Percentiles rank a stretch among this genome's conserved stretches.
These are phyloP conservation scores for Apophysomyces sp. DNA, from an alignment of 371 early-diverging fungal species.

Conservation along the genomic window DNA sequence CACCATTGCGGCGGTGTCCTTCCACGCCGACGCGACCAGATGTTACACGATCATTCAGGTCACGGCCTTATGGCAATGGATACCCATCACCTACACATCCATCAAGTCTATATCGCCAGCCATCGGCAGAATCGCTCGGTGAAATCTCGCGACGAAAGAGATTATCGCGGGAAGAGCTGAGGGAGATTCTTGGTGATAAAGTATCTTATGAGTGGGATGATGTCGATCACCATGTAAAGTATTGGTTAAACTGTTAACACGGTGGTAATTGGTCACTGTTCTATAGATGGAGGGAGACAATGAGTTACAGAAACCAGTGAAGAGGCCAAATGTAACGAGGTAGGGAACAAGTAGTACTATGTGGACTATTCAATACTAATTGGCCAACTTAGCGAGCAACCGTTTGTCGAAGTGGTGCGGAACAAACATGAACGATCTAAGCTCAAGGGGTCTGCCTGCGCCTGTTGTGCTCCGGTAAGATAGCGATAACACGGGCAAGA, in stretches of 20 bases:
- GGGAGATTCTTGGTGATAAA: background rate
- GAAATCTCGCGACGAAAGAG: background rate
- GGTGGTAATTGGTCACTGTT: background rate
- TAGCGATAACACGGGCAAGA: background rate
- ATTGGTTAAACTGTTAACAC: background rate
- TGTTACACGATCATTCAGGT: background rate
- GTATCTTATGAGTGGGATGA: background rate
- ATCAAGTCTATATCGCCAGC: background rate
- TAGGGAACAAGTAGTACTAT: background rate
- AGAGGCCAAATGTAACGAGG: background rate
- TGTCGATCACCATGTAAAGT: background rate
- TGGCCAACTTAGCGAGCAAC: background rate
- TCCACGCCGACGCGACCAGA: background rate
- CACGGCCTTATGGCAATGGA: background rate
- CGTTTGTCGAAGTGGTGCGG: conserved; percentile 16
- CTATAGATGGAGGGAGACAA: background rate
- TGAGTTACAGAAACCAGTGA: background rate
- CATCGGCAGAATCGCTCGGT: background rate
- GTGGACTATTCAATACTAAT: background rate
- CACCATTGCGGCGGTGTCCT: background rate
- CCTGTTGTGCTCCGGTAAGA: conserved; percentile 10
- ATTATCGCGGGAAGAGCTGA: background rate
- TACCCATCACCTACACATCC: background rate
- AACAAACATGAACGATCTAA: conserved; percentile 10
- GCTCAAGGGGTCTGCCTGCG: conserved; percentile 4